These are phyloP conservation scores for Lipomyces sp. DNA, from an alignment of 805 yeast genomes.

Conservation along the genomic window DNA sequence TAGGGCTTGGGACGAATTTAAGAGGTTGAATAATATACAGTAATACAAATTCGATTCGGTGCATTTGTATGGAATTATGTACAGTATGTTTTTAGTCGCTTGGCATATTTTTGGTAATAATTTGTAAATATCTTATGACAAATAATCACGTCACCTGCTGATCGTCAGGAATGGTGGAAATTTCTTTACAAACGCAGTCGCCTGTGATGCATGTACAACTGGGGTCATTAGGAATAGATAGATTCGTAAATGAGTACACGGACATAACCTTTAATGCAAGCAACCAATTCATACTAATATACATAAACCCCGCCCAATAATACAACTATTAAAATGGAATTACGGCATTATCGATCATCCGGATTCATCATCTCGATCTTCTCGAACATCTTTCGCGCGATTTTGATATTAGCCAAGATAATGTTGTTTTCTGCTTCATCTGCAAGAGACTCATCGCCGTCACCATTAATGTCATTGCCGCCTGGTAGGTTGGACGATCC, in stretches of 20 bases:
- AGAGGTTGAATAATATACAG: slow-evolving; percentile 57
- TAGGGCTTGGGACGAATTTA: slow-evolving; percentile 88
- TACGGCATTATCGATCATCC: not conserved
- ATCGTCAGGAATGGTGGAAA: not conserved
- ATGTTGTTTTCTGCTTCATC: slow-evolving; percentile 43
- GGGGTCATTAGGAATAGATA: too few relatives aligned
- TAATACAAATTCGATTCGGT: not conserved
- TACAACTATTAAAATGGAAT: too few relatives aligned
- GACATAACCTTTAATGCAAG: too few relatives aligned
- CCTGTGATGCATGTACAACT: too few relatives aligned
- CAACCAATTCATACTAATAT: too few relatives aligned
- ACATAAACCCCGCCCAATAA: too few relatives aligned
- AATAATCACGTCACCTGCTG: not conserved
- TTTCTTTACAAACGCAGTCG: too few relatives aligned
- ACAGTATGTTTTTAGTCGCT: not conserved
- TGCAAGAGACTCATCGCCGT: slow-evolving; percentile 35
- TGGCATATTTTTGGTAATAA: not conserved
- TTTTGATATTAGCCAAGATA: slow-evolving; percentile 47
- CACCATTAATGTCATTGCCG: not conserved
- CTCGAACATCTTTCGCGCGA: slow-evolving; percentile 49
- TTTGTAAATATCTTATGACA: not conserved
- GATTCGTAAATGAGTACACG: too few relatives aligned
- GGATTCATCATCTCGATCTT: slow-evolving; percentile 43
- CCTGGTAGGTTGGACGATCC: slow-evolving; percentile 2
- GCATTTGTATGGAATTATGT: slow-evolving; percentile 7